Base-by-base conservation (phyloP, 2,329 filamentous ascomycete species). In the Penicillium sp. region DNA sequence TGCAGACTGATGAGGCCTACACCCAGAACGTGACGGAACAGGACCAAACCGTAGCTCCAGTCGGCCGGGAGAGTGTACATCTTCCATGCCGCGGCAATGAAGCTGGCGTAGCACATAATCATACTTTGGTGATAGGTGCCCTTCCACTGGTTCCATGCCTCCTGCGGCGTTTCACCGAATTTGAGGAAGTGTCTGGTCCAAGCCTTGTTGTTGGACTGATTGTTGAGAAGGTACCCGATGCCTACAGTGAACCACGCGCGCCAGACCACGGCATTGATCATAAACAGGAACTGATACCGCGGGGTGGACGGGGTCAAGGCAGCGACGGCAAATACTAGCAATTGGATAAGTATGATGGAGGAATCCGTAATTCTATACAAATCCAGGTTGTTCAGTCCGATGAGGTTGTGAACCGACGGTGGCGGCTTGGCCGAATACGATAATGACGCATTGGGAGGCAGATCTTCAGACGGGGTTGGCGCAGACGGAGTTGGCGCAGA, bases 111-210 rank as follows among this genome's bases (percentile, higher is more conserved):
- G 72, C 89, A 92, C 83, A 96, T 86, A 50, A 85, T 84, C 82
- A 92, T 92, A 73, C 90, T 95, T 60, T 97, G 79, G 69, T 99
- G 90, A 66, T 96, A 96, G 65, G 95, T 84, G 28, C 88, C 90
- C 74, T 96, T 97, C 94, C 94, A 99, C 70, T 99, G 92, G 50
- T 88, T 86, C 94, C 94, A 99, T 4, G 92, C 92, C 73, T 97
- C 94, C 55, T 88, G 87, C 3, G 86, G 86, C 55, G 83, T 91
- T 70, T 97, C 94, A 55, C 94, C 94, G 65, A 88, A 96, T 71
- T 99, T 99, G 74, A 99, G 83, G 68, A 97, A 99, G 76, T 99
- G 94, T 24, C 94, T 85, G 14, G 92, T 97, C 90, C 94, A 97
- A 71, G 88, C 85, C 76, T 97, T 97, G 73, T 87, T 84, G 65